A percentile compares a stretch with the other conserved stretches of the same genome.
Evolutionary conservation across 495 filamentous ascomycete genomes (phyloP).

Genomic region (Emericellopsis terricola): DNA sequence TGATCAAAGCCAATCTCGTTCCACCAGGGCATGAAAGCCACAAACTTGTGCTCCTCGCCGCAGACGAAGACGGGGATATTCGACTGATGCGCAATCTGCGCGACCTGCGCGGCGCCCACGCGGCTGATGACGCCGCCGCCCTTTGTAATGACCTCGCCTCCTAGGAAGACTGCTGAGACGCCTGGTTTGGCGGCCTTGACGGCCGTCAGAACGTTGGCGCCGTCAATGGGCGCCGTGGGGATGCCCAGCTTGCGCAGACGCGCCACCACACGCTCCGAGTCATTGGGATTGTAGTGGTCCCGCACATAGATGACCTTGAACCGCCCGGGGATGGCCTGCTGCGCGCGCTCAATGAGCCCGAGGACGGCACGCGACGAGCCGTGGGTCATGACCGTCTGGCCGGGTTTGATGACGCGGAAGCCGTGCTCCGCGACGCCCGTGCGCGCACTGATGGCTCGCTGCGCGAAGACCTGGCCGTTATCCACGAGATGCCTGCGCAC

Average conservation of each 20-base stretch:
- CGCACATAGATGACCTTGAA: conserved; percentile 78
- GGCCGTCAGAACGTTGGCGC: conserved; percentile 60
- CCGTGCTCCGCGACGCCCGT: conserved; percentile 67
- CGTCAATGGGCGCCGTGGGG: conserved; percentile 60
- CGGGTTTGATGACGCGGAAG: conserved; percentile 55
- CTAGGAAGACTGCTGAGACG: conserved; percentile 69
- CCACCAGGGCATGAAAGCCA: conserved; percentile 1
- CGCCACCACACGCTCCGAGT: conserved; percentile 30
- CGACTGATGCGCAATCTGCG: conserved; percentile 56
- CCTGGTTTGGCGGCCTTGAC: conserved; percentile 34
- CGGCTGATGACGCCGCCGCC: conserved; percentile 84
- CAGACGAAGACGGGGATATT: conserved; percentile 79
- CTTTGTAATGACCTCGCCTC: conserved; percentile 86
- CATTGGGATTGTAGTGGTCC: conserved; percentile 26
- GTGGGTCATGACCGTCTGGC: conserved; percentile 66
- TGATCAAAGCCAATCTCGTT: conserved; percentile 18
- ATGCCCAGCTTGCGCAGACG: conserved; percentile 49
- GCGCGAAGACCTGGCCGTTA: conserved; percentile 71
- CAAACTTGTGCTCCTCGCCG: conserved; percentile 75
- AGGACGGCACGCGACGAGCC: conserved; percentile 74
- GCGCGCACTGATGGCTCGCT: conserved; percentile 69
- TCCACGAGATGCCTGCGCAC: conserved; percentile 65
- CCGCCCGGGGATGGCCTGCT: conserved; percentile 42
- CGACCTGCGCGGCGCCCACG: conserved; percentile 85
- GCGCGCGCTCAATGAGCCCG: conserved; percentile 54